Evolutionary conservation across 2,329 filamentous ascomycete genomes (phyloP), one percentile per base, ranked within the genome.

Genomic region (Chrysoporthe austroafricana): DNA sequence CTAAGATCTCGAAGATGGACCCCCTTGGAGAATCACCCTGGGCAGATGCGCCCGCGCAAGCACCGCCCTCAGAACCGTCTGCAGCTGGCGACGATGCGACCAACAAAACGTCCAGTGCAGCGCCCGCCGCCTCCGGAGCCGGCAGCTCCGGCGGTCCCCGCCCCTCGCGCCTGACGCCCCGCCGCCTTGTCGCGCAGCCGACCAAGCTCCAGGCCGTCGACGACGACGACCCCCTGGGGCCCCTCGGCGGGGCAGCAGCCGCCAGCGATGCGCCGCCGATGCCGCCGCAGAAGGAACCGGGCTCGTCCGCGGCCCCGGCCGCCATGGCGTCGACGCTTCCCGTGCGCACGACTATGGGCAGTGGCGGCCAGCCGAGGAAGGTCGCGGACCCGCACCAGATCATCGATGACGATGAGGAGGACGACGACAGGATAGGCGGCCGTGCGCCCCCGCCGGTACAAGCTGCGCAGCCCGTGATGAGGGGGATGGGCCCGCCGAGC

Each of bases 151-250:
- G 73, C 18, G 73, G 75, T 11, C 68, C 78, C 70, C 82, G 83
- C 43, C 77, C 82, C 13, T 81, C 82, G 36, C 82, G 84, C 70
- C 76, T 79, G n/a, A 78, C 76, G 3, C 84, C 84, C 48, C 88
- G 89, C 71, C 87, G 89, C 70, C 82, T 93, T 75, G 89, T 90
- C 72, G 90, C 90, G 68, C 91, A 94, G 76, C 88, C 91, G 42
- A 94, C 92, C 59, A 90, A 89, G 64, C 90, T 95, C 69, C 89
- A 95, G 79, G 90, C 90, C 70, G 90, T 93, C 72, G 87, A 90
- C 56, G 91, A 94, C 76, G 86, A 89, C 76, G 86, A 89, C 71
- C 90, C 91, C 66, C 86, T 94, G 58, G 93, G 92, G 1, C 92
- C 92, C 32, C 82, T 96, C 63, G 92, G 92, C 68, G 39, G 36